Conservation (phyloP, 257 asterid genomes). For the Rhazya stricta region DNA sequence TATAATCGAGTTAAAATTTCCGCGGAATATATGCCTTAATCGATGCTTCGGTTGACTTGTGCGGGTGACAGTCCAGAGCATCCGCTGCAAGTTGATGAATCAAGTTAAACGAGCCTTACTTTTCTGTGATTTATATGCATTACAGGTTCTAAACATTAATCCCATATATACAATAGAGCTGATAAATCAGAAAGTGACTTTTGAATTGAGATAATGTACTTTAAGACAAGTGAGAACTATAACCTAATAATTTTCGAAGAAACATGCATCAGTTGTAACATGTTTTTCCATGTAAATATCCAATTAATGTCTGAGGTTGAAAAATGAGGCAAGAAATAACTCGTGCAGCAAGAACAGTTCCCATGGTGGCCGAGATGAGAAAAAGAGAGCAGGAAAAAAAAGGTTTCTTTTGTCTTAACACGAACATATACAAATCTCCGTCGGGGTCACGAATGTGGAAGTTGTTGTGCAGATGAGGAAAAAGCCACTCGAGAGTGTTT, state of each 20-base stretch:
- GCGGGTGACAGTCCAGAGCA: neutral
- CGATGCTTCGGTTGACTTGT: neutral
- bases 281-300: too few relatives aligned
- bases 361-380: neutral
- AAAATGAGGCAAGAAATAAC: neutral
- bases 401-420: constrained; percentile 11
- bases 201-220: too few relatives aligned
- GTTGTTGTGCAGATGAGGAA: neutral
- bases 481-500: neutral
- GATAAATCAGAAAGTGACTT: neutral
- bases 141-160: too few relatives aligned
- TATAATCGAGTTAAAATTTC: neutral
- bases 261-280: too few relatives aligned
- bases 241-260: neutral
- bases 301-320: too few relatives aligned
- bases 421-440: neutral
- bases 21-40: neutral
- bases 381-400: neutral
- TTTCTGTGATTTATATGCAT: too few relatives aligned
- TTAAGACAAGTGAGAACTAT: neutral
- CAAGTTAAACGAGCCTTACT: neutral
- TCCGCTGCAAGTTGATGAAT: neutral
- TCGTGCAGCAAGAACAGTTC: neutral
- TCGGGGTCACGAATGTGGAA: constrained; percentile 6
- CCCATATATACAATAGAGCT: neutral